phyloP scores from a whole-genome alignment of 1,139 yeast genomes.

The Kodamaea suecica region DNA sequence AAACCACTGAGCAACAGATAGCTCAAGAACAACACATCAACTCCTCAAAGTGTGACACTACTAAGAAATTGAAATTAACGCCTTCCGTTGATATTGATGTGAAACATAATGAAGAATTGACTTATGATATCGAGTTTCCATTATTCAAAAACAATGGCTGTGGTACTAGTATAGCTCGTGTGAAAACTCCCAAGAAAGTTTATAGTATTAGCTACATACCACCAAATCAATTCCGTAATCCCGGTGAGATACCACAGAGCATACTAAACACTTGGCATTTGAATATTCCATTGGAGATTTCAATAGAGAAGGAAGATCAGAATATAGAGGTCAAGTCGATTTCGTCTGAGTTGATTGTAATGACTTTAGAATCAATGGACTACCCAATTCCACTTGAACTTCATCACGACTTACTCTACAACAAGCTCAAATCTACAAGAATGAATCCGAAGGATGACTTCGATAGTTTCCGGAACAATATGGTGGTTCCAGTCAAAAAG shows the following conservation, averaged over 20 bases:
- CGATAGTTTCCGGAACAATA: slow-evolving; percentile 26
- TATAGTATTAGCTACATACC: slow-evolving; percentile 16
- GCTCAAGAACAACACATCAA: slow-evolving; percentile 27
- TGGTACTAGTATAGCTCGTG: too few species aligned
- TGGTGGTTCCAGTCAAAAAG: slow-evolving; percentile 23
- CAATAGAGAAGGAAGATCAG: slow-evolving; percentile 8
- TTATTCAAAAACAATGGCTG: slow-evolving; percentile 16
- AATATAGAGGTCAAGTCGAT: slow-evolving; percentile 18
- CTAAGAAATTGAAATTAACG: too few species aligned
- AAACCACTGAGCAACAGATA: too few species aligned
- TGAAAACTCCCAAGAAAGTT: slow-evolving; percentile 16
- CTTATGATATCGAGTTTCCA: slow-evolving; percentile 16
- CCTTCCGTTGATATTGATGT: too few species aligned
- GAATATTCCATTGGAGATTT: slow-evolving; percentile 26
- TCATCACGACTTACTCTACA: slow-evolving; percentile 21
- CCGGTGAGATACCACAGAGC: too few species aligned
- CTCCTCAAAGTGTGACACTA: too few species aligned
- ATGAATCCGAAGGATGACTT: slow-evolving; percentile 16
- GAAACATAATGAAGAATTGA: slow-evolving; percentile 7
- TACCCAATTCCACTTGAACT: slow-evolving; percentile 23
- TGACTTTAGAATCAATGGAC: slow-evolving; percentile 18
- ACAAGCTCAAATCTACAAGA: slow-evolving; percentile 9
- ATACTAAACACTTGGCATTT: too few species aligned
- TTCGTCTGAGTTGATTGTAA: slow-evolving; percentile 19
- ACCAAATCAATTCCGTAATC: slow-evolving; percentile 5